These are phyloP conservation scores for Geum urbanum DNA, from an alignment of 306 rosid genomes.

Conservation along the genomic window DNA sequence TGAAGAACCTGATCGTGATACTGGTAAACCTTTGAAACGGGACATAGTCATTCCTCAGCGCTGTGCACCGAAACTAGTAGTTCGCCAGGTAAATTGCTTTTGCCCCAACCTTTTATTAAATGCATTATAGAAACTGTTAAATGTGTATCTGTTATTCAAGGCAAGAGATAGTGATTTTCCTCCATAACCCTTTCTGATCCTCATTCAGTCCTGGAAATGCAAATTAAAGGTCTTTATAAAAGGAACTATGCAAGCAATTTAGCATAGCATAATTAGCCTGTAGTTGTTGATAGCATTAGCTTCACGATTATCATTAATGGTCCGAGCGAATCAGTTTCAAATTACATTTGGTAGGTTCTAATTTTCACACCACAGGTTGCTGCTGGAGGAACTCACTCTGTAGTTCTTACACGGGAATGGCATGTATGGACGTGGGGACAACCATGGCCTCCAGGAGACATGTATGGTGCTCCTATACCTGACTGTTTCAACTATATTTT, in stretches of 20 bases:
- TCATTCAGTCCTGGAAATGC: neutral
- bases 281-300: neutral
- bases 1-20: constrained; percentile 89
- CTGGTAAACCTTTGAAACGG: constrained; percentile 73
- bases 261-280: neutral
- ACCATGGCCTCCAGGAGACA: constrained; percentile 99
- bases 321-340: neutral
- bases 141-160: neutral
- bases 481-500: constrained; percentile 4
- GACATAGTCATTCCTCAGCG: constrained; percentile 91
- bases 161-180: too few relatives aligned
- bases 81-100: constrained; percentile 56
- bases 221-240: neutral
- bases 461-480: constrained; percentile 44
- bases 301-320: neutral
- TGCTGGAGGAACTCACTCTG: constrained; percentile 99
- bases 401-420: constrained; percentile 92
- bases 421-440: constrained; percentile 99
- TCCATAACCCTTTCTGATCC: neutral
- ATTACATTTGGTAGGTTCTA: neutral
- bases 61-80: constrained; percentile 86
- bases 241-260: neutral
- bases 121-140: neutral
- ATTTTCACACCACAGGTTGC: constrained; percentile 62
- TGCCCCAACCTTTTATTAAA: neutral